These are phyloP conservation scores for Pseudozyma pruni DNA, from an alignment of 1,284 basidiomycete species.

Conservation along the genomic window DNA sequence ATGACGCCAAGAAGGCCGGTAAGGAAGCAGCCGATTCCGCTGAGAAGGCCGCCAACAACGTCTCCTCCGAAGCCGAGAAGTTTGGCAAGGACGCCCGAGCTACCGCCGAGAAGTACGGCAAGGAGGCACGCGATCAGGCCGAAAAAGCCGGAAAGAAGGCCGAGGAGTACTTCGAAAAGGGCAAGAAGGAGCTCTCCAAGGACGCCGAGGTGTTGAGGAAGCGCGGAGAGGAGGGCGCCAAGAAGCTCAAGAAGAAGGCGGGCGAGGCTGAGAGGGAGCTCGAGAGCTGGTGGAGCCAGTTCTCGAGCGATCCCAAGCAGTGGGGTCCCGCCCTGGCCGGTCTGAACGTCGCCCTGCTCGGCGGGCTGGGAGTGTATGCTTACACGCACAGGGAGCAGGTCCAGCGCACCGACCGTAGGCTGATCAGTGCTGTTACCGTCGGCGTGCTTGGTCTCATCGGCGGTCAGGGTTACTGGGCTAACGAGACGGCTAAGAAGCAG, in stretches of 20 bases:
- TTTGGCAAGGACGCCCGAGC: conserved; percentile 15
- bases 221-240: conserved; percentile 53
- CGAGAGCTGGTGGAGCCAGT: conserved; percentile 53
- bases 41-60: conserved; percentile 25
- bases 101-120: conserved; percentile 39
- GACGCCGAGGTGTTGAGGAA: conserved; percentile 41
- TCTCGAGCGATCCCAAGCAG: conserved; percentile 61
- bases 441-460: conserved; percentile 61
- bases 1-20: conserved; percentile 13
- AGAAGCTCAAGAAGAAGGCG: conserved; percentile 47
- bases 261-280: conserved; percentile 59
- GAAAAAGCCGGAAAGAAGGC: conserved; percentile 49
- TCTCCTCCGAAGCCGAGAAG: conserved; percentile 48
- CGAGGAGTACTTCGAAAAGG: conserved; percentile 38
- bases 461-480: conserved; percentile 56
- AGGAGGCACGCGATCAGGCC: conserved; percentile 38
- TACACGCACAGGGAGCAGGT: conserved; percentile 63
- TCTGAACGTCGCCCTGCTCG: conserved; percentile 63
- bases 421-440: conserved; percentile 58
- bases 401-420: conserved; percentile 53
- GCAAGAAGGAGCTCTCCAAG: conserved; percentile 48
- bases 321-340: conserved; percentile 63
- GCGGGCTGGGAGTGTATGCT: conserved; percentile 62
- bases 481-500: conserved; percentile 57
- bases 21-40: conserved; percentile 14